Evolutionary conservation across 331 rosid species (phyloP).

Genomic region (Quercus lobata): DNA sequence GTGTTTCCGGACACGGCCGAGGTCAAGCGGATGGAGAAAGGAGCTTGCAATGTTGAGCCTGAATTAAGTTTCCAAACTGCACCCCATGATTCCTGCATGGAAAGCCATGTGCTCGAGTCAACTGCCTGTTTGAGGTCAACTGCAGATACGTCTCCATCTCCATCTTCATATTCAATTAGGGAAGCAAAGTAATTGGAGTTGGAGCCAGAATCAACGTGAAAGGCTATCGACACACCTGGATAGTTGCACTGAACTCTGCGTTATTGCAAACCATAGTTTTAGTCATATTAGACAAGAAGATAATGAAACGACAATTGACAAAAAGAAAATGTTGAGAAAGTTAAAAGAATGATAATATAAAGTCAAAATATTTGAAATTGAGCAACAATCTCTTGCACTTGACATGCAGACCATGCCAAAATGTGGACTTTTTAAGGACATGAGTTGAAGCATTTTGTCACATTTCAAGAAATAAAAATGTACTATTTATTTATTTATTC

Average conservation of each 20-base stretch:
- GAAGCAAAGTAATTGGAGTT: conserved; percentile 51
- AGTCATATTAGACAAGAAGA: neutral
- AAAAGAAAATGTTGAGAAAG: neutral
- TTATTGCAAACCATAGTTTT: neutral
- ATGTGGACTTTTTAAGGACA: neutral
- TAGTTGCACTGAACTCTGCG: conserved; percentile 57
- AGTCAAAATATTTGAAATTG: neutral
- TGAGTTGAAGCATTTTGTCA: neutral
- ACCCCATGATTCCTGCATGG: conserved; percentile 69
- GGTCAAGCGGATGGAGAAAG: conserved; percentile 54
- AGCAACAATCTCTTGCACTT: neutral
- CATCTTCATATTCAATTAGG: conserved; percentile 45
- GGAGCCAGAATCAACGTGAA: conserved; percentile 52
- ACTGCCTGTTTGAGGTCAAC: neutral
- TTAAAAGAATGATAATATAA: neutral
- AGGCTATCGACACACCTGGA: conserved; percentile 34
- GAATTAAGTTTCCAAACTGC: conserved; percentile 56
- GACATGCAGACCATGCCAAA: neutral
- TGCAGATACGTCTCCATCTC: conserved; percentile 45
- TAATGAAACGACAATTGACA: neutral
- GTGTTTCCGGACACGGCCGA: conserved; percentile 35
- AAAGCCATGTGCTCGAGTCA: conserved; percentile 39
- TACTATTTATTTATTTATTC: neutral
- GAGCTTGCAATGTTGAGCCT: conserved; percentile 41
- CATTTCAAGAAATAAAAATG: neutral